Evolutionary conservation across 1,139 yeast species (phyloP).

Genomic region (Suhomyces ambrosiae): DNA sequence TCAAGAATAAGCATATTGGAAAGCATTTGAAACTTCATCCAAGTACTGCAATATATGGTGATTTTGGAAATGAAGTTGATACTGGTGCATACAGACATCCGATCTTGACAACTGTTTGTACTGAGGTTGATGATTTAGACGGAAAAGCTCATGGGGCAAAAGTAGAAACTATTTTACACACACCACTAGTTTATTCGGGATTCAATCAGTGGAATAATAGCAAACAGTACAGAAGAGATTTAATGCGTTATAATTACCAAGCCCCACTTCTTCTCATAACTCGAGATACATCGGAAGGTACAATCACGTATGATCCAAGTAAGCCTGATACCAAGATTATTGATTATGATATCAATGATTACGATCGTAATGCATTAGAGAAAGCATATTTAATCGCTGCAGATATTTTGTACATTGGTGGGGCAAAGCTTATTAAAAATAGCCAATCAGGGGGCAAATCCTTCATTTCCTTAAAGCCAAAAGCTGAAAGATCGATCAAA

Average conservation of each 20-base stretch:
- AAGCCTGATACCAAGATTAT: conserved; percentile 42
- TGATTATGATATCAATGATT: conserved; percentile 45
- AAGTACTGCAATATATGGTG: conserved; percentile 44
- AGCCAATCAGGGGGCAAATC: conserved; percentile 42
- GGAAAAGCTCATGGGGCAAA: conserved; percentile 61
- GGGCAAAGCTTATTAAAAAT: conserved; percentile 49
- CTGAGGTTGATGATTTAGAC: conserved; percentile 53
- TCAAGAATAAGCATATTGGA: conserved; percentile 57
- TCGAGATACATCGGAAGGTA: conserved; percentile 51
- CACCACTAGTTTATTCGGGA: conserved; percentile 43
- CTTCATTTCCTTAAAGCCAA: conserved; percentile 44
- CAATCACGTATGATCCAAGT: conserved; percentile 37
- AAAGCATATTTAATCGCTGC: conserved; percentile 46
- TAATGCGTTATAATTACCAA: conserved; percentile 43
- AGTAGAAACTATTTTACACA: conserved; percentile 53
- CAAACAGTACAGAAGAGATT: conserved; percentile 33
- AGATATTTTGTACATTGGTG: conserved; percentile 53
- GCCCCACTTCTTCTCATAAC: conserved; percentile 50
- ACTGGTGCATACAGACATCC: conserved; percentile 44
- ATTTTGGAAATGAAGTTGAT: conserved; percentile 38
- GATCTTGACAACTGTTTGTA: conserved; percentile 55
- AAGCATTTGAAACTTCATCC: conserved; percentile 58
- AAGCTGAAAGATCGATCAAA: conserved; percentile 39
- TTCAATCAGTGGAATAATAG: conserved; percentile 51
- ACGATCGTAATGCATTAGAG: conserved; percentile 45